phyloP scores from a whole-genome alignment of 768 basidiomycete genomes.

The Termitomyces sp. region DNA sequence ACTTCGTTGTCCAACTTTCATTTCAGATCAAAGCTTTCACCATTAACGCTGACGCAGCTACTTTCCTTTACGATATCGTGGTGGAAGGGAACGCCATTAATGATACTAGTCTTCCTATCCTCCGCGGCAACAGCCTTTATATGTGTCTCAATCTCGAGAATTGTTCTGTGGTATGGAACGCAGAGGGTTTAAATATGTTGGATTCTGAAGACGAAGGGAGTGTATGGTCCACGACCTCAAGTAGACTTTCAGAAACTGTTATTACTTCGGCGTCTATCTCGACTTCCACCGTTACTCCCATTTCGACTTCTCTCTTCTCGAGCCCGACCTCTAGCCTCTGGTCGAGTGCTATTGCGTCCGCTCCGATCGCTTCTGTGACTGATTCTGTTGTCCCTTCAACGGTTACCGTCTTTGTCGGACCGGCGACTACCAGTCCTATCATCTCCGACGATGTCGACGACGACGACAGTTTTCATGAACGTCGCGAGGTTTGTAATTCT shows the following conservation, averaged over 20 bases:
- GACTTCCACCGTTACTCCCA: conserved; percentile 1
- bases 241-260: not conserved
- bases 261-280: not conserved
- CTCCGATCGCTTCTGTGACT: not conserved
- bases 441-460: conserved; percentile 9
- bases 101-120: conserved; percentile 50
- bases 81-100: conserved; percentile 43
- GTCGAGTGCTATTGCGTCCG: not conserved
- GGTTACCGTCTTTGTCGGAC: conserved; percentile 23
- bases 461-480: conserved; percentile 12
- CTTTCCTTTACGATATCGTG: conserved; percentile 48
- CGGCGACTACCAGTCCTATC: conserved; percentile 9
- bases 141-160: conserved; percentile 46
- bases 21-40: conserved; percentile 66
- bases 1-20: conserved; percentile 64
- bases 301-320: conserved; percentile 8
- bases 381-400: conserved; percentile 5
- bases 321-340: not conserved
- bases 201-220: not conserved
- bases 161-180: conserved; percentile 59
- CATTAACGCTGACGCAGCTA: conserved; percentile 57
- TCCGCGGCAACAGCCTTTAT: conserved; percentile 43
- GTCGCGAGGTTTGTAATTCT: conserved; percentile 6
- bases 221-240: not conserved
- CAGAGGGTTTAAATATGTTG: conserved; percentile 4